A percentile compares a stretch with the other conserved stretches of the same genome.
phyloP scores from a whole-genome alignment of 2,329 filamentous ascomycete genomes.

The Apiospora malaysiana region DNA sequence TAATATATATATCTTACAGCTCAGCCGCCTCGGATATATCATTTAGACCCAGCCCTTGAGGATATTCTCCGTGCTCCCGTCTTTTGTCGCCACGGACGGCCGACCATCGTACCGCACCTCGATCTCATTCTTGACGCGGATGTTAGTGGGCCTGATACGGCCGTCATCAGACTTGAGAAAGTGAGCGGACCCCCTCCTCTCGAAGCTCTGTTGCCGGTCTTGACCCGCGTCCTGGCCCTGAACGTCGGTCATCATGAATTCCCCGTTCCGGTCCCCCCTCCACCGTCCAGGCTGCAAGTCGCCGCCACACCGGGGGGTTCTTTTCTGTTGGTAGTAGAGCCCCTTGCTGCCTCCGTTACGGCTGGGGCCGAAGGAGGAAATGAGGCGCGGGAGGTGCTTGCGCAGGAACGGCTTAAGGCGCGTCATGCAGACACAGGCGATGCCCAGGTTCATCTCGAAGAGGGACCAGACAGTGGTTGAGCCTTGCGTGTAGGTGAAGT shows the following conservation, averaged over 20 bases:
- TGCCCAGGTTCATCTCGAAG: constrained; percentile 38
- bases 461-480: constrained; percentile 35
- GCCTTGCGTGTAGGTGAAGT: constrained; percentile 36
- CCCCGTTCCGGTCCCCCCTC: not conserved
- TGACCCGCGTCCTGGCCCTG: not conserved
- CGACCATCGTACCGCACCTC: no score
- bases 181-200: no score
- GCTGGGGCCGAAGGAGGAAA: constrained; percentile 20
- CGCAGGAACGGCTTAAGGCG: constrained; percentile 34
- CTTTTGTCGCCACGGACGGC: no score
- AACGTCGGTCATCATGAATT: not conserved
- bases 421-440: constrained; percentile 35
- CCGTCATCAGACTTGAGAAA: no score
- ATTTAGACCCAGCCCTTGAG: no score
- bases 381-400: constrained; percentile 30
- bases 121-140: no score
- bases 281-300: not conserved
- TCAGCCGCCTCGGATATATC: no score
- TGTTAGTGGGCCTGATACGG: no score
- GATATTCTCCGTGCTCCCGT: no score
- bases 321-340: not conserved
- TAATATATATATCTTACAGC: no score
- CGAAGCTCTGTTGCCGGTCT: no score
- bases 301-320: not conserved
- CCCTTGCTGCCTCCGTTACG: not conserved